Base-by-base conservation (phyloP, 2,329 filamentous ascomycete species). In the Aotearoamyces nothofagi region DNA sequence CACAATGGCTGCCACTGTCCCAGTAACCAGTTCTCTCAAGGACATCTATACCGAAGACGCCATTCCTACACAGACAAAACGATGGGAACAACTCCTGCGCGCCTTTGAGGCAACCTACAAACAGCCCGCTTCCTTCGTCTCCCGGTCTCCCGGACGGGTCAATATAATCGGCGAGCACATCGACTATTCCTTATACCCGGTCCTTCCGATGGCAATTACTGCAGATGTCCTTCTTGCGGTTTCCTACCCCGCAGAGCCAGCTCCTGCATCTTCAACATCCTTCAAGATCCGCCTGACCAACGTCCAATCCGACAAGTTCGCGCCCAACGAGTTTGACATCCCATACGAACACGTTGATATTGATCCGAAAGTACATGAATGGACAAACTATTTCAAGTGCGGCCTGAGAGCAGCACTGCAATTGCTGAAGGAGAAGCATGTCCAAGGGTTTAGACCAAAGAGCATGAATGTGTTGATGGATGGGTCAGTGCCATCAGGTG, bases 111-210 rank as follows among this genome's bases (percentile, higher is more conserved):
- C 66, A 33, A 59, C 57, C 23, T 92, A 87, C 55, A 75, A 72
- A 41, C 64, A 70, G 29, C 58, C 64, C 10, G 74, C 86, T 22
- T 67, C 79, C 34, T 94, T 93, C 46, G 72, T 96, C 12, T 71
- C 87, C 7, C 76, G 90, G 38, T 93, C 86, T 31, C 90, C 90
- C 1, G 90, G 90, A 35, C 72, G 90, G 41, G 90, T 98, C 41
- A 96, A 96, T 60, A 90, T 98, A 48, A 94, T 98, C 50, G 90
- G 90, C 53, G 90, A 98, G 65, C 90, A 98, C 60, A 93, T 98
- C 47, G 90, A 98, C 60, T 98, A 98, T 60, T 93, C 83, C 9
- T 70, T 98, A 12, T 98, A 96, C 61, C 77, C 90, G 43, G 86
- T 94, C 34, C 66, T 98, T 14, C 90, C 90, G 29, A 94, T 94